A percentile compares a stretch with the other conserved stretches of the same genome.
These are phyloP conservation scores for Sarcocystis neurona DNA, from an alignment of 169 alveolate genomes.

Conservation along the genomic window DNA sequence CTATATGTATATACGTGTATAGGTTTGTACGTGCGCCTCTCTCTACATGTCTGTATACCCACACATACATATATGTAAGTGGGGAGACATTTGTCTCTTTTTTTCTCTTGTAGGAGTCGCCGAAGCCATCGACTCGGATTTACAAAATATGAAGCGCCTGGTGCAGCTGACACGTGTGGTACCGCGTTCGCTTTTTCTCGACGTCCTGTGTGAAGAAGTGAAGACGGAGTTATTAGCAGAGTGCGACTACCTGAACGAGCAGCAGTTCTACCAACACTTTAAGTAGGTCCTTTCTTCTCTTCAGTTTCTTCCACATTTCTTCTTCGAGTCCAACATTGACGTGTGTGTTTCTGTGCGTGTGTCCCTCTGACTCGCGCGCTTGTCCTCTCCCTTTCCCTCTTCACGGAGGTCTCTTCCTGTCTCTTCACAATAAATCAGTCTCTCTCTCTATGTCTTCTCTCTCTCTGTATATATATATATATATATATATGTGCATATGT, in stretches of 20 bases:
- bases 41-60: not conserved
- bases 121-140: slow-evolving; percentile 1
- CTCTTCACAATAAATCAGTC: not conserved
- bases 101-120: slow-evolving; percentile 20
- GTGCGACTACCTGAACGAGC: slow-evolving; percentile 73
- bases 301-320: not conserved
- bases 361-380: not conserved
- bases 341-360: not conserved
- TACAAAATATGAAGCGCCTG: slow-evolving; percentile 23
- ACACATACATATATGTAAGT: not conserved
- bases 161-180: slow-evolving; percentile 38
- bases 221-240: slow-evolving; percentile 73
- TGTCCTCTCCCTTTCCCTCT: not conserved
- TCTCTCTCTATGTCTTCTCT: not conserved
- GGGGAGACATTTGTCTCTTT: not conserved
- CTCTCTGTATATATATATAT: no score
- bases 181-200: slow-evolving; percentile 74
- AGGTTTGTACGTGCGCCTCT: not conserved
- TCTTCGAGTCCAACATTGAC: no score
- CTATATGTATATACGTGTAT: not conserved
- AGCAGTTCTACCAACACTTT: slow-evolving; percentile 18
- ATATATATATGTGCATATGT: no score
- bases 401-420: not conserved
- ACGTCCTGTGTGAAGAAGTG: slow-evolving; percentile 69
- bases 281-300: slow-evolving; percentile 5